Evolutionary conservation across 352 stramenopile species (phyloP), one percentile per base, ranked within the genome.

Genomic region (Saprolegnia diclina): DNA sequence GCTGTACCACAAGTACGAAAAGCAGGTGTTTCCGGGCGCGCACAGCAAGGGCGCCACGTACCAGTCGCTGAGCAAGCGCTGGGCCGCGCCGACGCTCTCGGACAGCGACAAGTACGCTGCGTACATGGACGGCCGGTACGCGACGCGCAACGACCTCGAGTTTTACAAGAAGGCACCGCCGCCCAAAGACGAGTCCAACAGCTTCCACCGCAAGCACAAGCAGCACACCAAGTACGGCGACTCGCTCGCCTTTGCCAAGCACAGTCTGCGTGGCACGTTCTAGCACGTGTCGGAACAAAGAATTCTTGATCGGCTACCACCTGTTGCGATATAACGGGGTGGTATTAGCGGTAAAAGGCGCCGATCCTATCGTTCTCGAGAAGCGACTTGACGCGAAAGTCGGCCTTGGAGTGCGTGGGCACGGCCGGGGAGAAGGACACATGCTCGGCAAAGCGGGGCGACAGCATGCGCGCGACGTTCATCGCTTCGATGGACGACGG

Each of bases 401-500:
- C 82, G 42, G 84, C 78, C 13, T 63, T 35, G 4, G 82, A 92
- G 66, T 87, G 75, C 56, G 77, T 80, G 11, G 72, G 54, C 11
- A 93, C 75, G 40, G 74, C 67, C 10, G 83, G 81, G 19, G 72
- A 55, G 55, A 87, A 91, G 26, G 71, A 48, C n/a, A 90, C 75
- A 16, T 53, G 72, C 73, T 93, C 80, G 62, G 84, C 73, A 52
- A 90, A 91, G 0, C 81, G 79, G 29, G 84, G 82, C 19, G 84
- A 92, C 21, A 92, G 65, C 84, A 90, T 88, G 9, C 84, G 77
- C 7, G 81, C 84, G 52, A 92, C 87, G 63, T 92, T 91, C 82
- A 91, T 92, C 1, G 84, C 82, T 48, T 86, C 80, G 38, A 92
- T 81, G 0, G 80, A 90, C 38, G 82, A 92, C 29, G 81, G 73